Evolutionary conservation across 768 basidiomycete genomes (phyloP), one percentile per base, ranked within the genome.

Genomic region (Sarcodon aspratus): DNA sequence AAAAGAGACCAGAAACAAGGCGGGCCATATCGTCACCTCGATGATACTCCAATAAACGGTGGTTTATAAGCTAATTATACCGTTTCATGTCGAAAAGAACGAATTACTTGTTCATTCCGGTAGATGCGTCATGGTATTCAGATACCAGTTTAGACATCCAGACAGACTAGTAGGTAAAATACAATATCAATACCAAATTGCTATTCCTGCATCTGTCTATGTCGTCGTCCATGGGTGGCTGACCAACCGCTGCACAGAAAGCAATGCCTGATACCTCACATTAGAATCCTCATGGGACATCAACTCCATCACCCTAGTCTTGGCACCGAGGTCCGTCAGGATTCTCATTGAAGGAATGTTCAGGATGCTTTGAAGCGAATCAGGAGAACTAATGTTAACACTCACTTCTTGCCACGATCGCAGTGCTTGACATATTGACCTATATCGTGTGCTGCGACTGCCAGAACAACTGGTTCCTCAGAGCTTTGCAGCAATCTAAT

Each of bases 371-470:
- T 44, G 18, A 47, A 42, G 42, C 33, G 10, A 27, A 43, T 21
- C 15, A 37, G 31, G 10, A 45, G 33, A 15, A 11, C 31, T 17
- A 49, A 44, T 27, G 21, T 38, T 9, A 11, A 33, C 21, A 61
- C 84, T 53, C 55, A 96, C 95, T 82, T 91, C 71, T 95, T 95
- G 18, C 93, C 94, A 46, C 81, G 75, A 50, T 97, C 93, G 53
- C 79, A 86, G 63, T 89, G 83, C 61, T 87, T 93, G 52, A 97
- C 85, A 60, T 93, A 98, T 61, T 94, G 88, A 3, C 93, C 95
- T 13, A 98, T 64, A 63, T 99, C 96, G 60, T 93, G 89, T 3
- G 82, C 82, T 1, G 94, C 93, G 15, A 99, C 93, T 5, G 92
- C 91, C 6, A 98, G 78, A 0, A 91, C 87, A 11, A 76, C 56